These are phyloP conservation scores for Lodderomyces orthopsilosis DNA, from an alignment of 1,139 yeast genomes.

Conservation along the genomic window DNA sequence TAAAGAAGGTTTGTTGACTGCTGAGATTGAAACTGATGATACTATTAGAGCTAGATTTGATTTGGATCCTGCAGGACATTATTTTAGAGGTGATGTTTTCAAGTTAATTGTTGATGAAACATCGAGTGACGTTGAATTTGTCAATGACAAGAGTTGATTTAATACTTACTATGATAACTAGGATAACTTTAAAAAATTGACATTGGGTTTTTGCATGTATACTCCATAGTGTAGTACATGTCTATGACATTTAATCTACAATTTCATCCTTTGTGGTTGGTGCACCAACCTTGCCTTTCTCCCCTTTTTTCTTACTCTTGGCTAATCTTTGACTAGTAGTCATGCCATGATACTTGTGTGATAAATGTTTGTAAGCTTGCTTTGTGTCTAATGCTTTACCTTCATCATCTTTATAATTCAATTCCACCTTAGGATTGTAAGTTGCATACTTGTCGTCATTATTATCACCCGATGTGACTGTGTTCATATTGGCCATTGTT, in stretches of 20 bases:
- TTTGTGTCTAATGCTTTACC: slow-evolving; percentile 67
- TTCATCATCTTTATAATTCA: slow-evolving; percentile 66
- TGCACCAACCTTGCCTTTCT: not conserved
- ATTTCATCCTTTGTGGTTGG: not conserved
- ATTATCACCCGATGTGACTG: not conserved
- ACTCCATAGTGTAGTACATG: no score
- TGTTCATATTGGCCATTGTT: not conserved
- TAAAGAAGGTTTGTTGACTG: not conserved
- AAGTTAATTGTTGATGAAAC: not conserved
- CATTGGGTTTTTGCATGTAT: no score
- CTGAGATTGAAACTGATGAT: not conserved
- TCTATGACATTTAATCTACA: no score
- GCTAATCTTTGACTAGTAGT: not conserved
- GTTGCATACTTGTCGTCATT: slow-evolving; percentile 16
- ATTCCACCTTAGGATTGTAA: slow-evolving; percentile 64
- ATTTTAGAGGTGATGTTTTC: not conserved
- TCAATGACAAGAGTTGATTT: not conserved
- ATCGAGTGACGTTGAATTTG: not conserved
- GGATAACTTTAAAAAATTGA: no score
- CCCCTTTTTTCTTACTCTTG: not conserved
- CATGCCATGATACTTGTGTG: slow-evolving; percentile 83
- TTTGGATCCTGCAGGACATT: not conserved
- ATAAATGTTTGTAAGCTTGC: slow-evolving; percentile 80
- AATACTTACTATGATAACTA: no score
- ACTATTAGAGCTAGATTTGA: not conserved